Evolutionary conservation across 805 yeast genomes (phyloP).

Genomic region (Grigorovia transvaalensis): DNA sequence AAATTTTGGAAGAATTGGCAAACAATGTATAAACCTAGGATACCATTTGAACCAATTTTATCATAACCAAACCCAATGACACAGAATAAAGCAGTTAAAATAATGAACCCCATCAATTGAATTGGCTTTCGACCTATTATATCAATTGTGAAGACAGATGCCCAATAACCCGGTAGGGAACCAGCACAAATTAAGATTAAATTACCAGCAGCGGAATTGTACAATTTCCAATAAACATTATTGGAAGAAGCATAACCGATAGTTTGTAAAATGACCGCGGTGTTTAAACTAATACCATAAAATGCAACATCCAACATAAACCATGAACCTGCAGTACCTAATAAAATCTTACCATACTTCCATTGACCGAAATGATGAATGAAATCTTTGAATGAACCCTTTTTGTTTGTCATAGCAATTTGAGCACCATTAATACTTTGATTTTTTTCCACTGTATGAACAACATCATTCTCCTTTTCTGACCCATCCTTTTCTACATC

Average conservation of each 20-base stretch:
- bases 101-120: constrained; percentile 64
- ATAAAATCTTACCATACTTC: constrained; percentile 72
- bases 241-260: constrained; percentile 72
- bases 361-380: constrained; percentile 65
- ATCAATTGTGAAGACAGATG: constrained; percentile 70
- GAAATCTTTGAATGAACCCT: constrained; percentile 69
- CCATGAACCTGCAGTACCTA: constrained; percentile 92
- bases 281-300: constrained; percentile 80
- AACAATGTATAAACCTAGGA: constrained; percentile 66
- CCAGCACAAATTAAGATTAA: constrained; percentile 91
- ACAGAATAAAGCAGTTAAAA: constrained; percentile 66
- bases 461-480: constrained; percentile 25
- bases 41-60: constrained; percentile 53
- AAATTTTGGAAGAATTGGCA: constrained; percentile 84
- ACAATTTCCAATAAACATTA: constrained; percentile 60
- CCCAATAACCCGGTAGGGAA: constrained; percentile 91
- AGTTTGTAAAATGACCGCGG: constrained; percentile 67
- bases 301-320: constrained; percentile 82
- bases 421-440: not conserved
- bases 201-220: constrained; percentile 83
- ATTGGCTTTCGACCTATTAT: constrained; percentile 75
- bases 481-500: not conserved
- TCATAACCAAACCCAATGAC: constrained; percentile 76
- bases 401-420: constrained; percentile 35
- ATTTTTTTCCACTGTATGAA: not conserved